Conservation (phyloP, 2,329 filamentous ascomycete species). For the Nemania abortiva region DNA sequence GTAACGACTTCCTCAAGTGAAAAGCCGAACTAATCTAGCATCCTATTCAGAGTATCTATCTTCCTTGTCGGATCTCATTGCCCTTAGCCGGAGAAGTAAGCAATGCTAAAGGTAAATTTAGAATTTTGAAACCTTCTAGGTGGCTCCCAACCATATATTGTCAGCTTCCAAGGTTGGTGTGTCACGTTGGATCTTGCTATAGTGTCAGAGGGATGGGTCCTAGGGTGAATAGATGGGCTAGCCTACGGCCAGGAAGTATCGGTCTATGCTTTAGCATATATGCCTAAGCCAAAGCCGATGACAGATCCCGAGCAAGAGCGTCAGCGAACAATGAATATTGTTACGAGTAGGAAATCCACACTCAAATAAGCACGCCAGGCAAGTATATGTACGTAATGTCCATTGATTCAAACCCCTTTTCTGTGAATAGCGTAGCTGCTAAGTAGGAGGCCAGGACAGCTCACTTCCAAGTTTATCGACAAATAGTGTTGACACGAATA, state of each 20-base stretch:
- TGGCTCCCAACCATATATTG: too few relatives aligned
- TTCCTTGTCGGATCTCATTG: too few relatives aligned
- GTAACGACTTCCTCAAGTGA: too few relatives aligned
- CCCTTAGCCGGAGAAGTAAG: too few relatives aligned
- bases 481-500: conserved; percentile 5
- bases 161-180: not conserved
- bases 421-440: conserved; percentile 5
- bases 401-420: conserved; percentile 11
- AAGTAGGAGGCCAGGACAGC: conserved; percentile 18
- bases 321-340: not conserved
- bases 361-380: not conserved
- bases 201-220: too few relatives aligned
- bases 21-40: too few relatives aligned
- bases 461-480: conserved; percentile 16
- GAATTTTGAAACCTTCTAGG: too few relatives aligned
- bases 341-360: not conserved
- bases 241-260: not conserved
- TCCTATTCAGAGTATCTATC: too few relatives aligned
- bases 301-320: not conserved
- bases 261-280: not conserved
- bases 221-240: not conserved
- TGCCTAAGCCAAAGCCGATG: not conserved
- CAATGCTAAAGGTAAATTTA: too few relatives aligned
- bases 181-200: not conserved
- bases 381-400: not conserved